A percentile compares a stretch with the other conserved stretches of the same genome.
phyloP scores from a whole-genome alignment of 257 asterid genomes.

The Solanum piurae region DNA sequence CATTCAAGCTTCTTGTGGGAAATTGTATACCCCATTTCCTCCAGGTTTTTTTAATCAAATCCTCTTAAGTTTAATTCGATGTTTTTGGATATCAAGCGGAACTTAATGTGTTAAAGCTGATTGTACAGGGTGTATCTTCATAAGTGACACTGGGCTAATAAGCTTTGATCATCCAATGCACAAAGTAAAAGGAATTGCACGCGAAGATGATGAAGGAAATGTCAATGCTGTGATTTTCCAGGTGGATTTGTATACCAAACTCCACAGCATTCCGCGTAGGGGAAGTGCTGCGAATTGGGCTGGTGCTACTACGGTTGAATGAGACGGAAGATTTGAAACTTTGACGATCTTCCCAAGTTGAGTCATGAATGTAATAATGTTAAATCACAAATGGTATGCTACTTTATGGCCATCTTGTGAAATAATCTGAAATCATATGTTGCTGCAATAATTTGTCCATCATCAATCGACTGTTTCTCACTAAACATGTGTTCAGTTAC shows the following conservation, averaged over 20 bases:
- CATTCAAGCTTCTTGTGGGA: slow-evolving; percentile 44
- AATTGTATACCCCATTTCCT: slow-evolving; percentile 52
- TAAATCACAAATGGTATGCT: neutral
- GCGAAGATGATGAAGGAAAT: slow-evolving; percentile 37
- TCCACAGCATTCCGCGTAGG: slow-evolving; percentile 42
- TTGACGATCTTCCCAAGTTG: neutral
- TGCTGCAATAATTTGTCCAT: neutral
- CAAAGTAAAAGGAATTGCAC: slow-evolving; percentile 34
- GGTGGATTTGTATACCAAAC: slow-evolving; percentile 44
- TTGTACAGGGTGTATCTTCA: slow-evolving; percentile 52
- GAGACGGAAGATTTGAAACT: slow-evolving; percentile 1
- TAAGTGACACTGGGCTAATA: slow-evolving; percentile 30
- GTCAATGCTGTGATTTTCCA: slow-evolving; percentile 32
- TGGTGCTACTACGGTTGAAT: slow-evolving; percentile 25
- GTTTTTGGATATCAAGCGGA: neutral
- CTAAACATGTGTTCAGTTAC: neutral
- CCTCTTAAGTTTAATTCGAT: neutral
- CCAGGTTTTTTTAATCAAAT: slow-evolving; percentile 19
- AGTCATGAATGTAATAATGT: neutral
- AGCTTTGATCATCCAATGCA: slow-evolving; percentile 50
- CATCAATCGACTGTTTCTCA: neutral
- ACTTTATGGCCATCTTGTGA: neutral
- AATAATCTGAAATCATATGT: neutral
- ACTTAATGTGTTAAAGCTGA: neutral
- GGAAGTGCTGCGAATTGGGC: slow-evolving; percentile 67